Base-by-base conservation (phyloP, 768 basidiomycete genomes). In the Hysterangium stoloniferum region DNA sequence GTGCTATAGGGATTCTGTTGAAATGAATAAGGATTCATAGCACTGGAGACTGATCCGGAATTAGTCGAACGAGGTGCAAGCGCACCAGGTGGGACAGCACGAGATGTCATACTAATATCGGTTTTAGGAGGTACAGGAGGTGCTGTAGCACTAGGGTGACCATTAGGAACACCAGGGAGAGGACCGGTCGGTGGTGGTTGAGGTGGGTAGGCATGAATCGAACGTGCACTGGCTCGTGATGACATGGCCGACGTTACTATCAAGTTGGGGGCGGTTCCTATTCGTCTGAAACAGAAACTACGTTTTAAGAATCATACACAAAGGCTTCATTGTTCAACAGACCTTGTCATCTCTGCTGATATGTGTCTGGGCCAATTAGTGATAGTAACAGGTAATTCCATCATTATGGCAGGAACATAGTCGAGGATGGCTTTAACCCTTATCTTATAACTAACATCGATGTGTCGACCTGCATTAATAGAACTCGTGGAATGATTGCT, bases 321-420 rank as follows among this genome's bases (percentile, higher is more conserved):
- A 46, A n/a, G n/a, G n/a, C n/a, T n/a, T n/a, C n/a, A n/a, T n/a
- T n/a, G 13, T 25, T 24, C 47, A 13, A 31, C 55, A 2, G 52
- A 69, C 68, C 71, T 76, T 51, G 86, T 72, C 27, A 86, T 85
- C 63, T 88, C 86, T 15, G 74, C 68, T 1, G 86, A 89, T 6
- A 86, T 82, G 37, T 69, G 69, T 59, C 88, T 88, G 57, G 84
- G 85, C 88, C 88, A 91, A 58, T 90, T 90, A 4, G 88, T 88
- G 31, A 92, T 72, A 38, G 87, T 80, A 15, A 91, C 75, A 15
- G 88, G 88, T 24, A 92, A 66, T 25, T 88, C 85, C 71, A 89
- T 77, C 17, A 74, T 68, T 12, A 90, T 59, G 29, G 79, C 77
- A 42, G 76, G 68, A 4, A 79, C 79, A 4, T 77, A 76, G 33